Evolutionary conservation across 495 filamentous ascomycete species (phyloP).

Genomic region (Hyaloscypha hepaticicola): DNA sequence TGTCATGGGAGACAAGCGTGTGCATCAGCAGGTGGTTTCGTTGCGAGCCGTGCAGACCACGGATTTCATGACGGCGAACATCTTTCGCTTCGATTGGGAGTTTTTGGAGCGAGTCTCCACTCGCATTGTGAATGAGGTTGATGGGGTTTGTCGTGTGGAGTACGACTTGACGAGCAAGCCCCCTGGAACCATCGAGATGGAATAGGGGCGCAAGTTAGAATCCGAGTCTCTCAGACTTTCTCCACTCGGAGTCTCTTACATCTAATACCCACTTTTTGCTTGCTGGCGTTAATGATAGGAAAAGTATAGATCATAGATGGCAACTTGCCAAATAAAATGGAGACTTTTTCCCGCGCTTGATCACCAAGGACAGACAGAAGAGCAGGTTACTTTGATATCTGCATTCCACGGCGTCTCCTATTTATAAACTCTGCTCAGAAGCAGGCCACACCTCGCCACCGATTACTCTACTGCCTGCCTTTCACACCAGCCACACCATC

Average conservation of each 20-base stretch:
- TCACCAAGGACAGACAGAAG: background rate
- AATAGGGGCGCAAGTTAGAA: slow-evolving; percentile 40
- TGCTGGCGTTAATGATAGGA: background rate
- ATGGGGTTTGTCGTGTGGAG: slow-evolving; percentile 52
- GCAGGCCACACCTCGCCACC: background rate
- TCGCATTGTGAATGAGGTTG: slow-evolving; percentile 82
- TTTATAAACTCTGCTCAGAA: slow-evolving; percentile 14
- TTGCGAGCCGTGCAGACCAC: slow-evolving; percentile 74
- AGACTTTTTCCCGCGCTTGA: background rate
- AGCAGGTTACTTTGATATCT: slow-evolving; percentile 21
- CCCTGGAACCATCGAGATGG: slow-evolving; percentile 76
- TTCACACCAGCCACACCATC: background rate
- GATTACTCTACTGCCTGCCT: slow-evolving; percentile 12
- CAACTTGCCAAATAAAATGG: slow-evolving; percentile 1
- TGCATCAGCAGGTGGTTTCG: slow-evolving; percentile 55
- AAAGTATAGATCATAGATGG: slow-evolving; percentile 15
- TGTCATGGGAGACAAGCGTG: slow-evolving; percentile 76
- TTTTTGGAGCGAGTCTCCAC: slow-evolving; percentile 69
- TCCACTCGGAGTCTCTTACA: background rate
- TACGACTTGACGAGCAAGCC: slow-evolving; percentile 75
- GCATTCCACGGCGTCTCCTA: slow-evolving; percentile 13
- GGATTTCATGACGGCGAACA: slow-evolving; percentile 76
- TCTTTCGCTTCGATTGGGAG: slow-evolving; percentile 63
- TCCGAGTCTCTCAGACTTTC: background rate
- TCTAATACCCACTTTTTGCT: background rate